These are phyloP conservation scores for Clonostachys solani DNA, from an alignment of 2,329 filamentous ascomycete genomes.

Conservation along the genomic window DNA sequence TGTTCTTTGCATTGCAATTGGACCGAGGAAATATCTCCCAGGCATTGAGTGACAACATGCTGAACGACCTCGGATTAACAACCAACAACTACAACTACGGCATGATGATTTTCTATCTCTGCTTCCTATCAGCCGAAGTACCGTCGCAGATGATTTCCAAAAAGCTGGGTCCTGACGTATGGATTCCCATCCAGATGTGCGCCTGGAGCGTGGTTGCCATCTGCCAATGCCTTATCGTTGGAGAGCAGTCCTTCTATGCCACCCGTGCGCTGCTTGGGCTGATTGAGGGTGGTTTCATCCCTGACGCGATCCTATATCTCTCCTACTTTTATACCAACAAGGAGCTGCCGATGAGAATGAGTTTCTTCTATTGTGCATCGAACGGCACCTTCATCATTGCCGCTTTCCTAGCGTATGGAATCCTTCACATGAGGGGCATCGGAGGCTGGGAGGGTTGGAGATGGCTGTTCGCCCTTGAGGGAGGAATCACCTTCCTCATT, in stretches of 20 bases:
- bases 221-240: slow-evolving; percentile 46
- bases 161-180: slow-evolving; percentile 41
- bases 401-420: slow-evolving; percentile 35
- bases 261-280: slow-evolving; percentile 48
- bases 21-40: slow-evolving; percentile 61
- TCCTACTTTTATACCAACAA: slow-evolving; percentile 69
- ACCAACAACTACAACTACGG: slow-evolving; percentile 53
- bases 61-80: slow-evolving; percentile 43
- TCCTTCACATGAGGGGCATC: slow-evolving; percentile 44
- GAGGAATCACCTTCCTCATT: slow-evolving; percentile 8
- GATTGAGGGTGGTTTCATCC: slow-evolving; percentile 54
- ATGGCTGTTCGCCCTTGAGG: slow-evolving; percentile 36
- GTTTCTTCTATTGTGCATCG: slow-evolving; percentile 52
- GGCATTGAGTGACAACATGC: slow-evolving; percentile 57
- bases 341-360: slow-evolving; percentile 57
- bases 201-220: slow-evolving; percentile 39
- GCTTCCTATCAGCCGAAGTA: slow-evolving; percentile 51
- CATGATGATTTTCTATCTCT: slow-evolving; percentile 32
- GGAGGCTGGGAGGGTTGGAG: slow-evolving; percentile 46
- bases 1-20: slow-evolving; percentile 61
- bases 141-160: slow-evolving; percentile 41
- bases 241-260: slow-evolving; percentile 40
- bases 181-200: slow-evolving; percentile 53
- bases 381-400: slow-evolving; percentile 35
- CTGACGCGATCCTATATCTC: slow-evolving; percentile 59